Evolutionary conservation across 495 filamentous ascomycete genomes (phyloP), one percentile per base, ranked within the genome.

Genomic region (Astrocystis sublimbata): DNA sequence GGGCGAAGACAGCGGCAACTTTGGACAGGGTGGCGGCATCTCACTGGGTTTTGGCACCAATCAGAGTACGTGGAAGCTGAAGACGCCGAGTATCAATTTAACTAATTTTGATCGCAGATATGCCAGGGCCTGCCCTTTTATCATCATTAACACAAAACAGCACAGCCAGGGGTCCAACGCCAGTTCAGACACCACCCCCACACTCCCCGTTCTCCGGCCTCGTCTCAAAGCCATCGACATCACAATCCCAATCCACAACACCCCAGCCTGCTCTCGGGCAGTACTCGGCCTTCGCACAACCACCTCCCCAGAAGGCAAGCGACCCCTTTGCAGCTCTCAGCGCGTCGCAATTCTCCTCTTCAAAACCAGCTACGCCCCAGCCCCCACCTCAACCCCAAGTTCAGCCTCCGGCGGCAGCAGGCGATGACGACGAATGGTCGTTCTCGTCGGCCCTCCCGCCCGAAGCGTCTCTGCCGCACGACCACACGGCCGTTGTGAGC

Each of bases 351-450:
- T 81, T 84, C 47, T 78, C 79, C 47, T 78, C 79, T 47, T 74
- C 68, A 19, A 73, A 68, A 65, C 71, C 71, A 58, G 38, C 79
- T 62, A 72, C 72, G 9, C 71, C 80, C 17, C 73, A 76, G 57
- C 71, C 78, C 53, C 64, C 70, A 2, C 36, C 59, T 58, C 58
- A 69, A 56, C 67, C 75, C 52, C 5, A n/a, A n/a, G n/a, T n/a
- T n/a, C n/a, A n/a, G 63, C 67, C 17, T 6, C 64, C 73, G 54
- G 66, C 75, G 51, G 68, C 76, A 26, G 61, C 77, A 70, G 65
- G 87, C 54, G 85, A 87, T 30, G 89, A 91, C 21, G 94, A 98
- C 63, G 94, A 98, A 67, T 98, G 94, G 94, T 86, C 87, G 36
- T 98, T 98, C 69, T 82, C 90, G 7, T 97, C 94, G 4, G 90